phyloP scores from a whole-genome alignment of 1,284 basidiomycete genomes.

The Ceratobasidium sp. region DNA sequence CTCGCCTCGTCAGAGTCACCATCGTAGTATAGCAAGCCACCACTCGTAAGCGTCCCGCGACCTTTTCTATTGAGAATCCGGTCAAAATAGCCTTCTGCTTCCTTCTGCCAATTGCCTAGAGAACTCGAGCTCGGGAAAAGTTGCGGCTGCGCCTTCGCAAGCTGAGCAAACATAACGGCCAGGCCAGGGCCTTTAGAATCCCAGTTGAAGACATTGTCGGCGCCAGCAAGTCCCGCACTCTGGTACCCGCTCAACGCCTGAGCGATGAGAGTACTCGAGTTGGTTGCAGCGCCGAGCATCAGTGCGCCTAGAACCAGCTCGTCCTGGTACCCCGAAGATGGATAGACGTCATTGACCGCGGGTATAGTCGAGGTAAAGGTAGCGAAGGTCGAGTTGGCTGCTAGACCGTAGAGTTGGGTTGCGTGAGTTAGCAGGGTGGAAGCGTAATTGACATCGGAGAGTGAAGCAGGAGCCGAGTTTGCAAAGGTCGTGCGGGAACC shows the following conservation, averaged over 20 bases:
- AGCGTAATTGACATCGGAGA: slow-evolving; percentile 81
- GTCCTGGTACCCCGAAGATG: slow-evolving; percentile 75
- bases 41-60: slow-evolving; percentile 65
- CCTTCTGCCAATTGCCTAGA: slow-evolving; percentile 73
- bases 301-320: slow-evolving; percentile 79
- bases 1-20: slow-evolving; percentile 83
- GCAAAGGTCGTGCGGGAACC: slow-evolving; percentile 56
- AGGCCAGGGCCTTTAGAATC: slow-evolving; percentile 83
- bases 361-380: slow-evolving; percentile 73
- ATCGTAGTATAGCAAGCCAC: slow-evolving; percentile 80
- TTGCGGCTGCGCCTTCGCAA: slow-evolving; percentile 59
- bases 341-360: slow-evolving; percentile 71
- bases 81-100: slow-evolving; percentile 84
- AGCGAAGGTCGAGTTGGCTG: slow-evolving; percentile 64
- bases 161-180: slow-evolving; percentile 71
- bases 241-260: slow-evolving; percentile 37
- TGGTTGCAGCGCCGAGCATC: slow-evolving; percentile 69
- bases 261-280: slow-evolving; percentile 55
- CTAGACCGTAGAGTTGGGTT: slow-evolving; percentile 75
- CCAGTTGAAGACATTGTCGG: slow-evolving; percentile 80
- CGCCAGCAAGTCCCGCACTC: slow-evolving; percentile 26
- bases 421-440: slow-evolving; percentile 77
- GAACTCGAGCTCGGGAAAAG: slow-evolving; percentile 65
- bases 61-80: slow-evolving; percentile 68
- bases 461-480: slow-evolving; percentile 68